Base-by-base conservation (phyloP, 805 yeast genomes). In the Metschnikowia picachoensis region DNA sequence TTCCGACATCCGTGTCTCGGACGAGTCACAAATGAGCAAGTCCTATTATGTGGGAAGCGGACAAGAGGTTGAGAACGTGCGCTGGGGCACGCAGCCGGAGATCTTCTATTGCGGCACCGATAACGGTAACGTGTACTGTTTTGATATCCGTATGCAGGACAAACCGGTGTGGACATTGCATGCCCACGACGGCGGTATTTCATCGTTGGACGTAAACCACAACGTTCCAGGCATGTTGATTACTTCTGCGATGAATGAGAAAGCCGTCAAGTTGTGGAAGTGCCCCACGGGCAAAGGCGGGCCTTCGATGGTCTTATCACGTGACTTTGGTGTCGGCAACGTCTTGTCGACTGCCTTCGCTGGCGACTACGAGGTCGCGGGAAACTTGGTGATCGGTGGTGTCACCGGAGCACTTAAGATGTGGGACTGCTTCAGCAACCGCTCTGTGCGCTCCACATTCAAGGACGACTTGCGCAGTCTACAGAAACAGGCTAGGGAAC, bases 121-220 rank as follows among this genome's bases (percentile, higher is more conserved):
- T 65, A 76, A 79, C 52, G 99, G 99, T 63, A 82, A 82, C 59
- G 80, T 94, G 25, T 88, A 88, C 70, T 85, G 92, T 51, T 92
- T 85, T 59, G 99, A 92, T 65, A 85, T 88, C 37, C 80, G 96
- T 64, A 70, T 69, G 41, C 78, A 74, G 33, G 76, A 74, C 38
- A 77, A 76, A 53, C 91, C 97, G 15, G 59, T 92, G 30, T 94
- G 99, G 99, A 88, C 96, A 2, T 74, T 94, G 56, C 96, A 94
- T 66, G 98, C 98, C 2, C 99, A 94, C 64, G 98, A 94, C 68
- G 79, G 95, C 2, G 97, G 96, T 50, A 85, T 94, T 50, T 85
- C 97, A 4, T 75, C 92, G 2, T 76, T 94, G 55, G 85, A 84
- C 55, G 76, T 83, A 32, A 91, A 88, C 67, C 61, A 63, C 25